Base-by-base conservation (phyloP, 2,329 filamentous ascomycete genomes). In the Pyrenochaeta sp. region DNA sequence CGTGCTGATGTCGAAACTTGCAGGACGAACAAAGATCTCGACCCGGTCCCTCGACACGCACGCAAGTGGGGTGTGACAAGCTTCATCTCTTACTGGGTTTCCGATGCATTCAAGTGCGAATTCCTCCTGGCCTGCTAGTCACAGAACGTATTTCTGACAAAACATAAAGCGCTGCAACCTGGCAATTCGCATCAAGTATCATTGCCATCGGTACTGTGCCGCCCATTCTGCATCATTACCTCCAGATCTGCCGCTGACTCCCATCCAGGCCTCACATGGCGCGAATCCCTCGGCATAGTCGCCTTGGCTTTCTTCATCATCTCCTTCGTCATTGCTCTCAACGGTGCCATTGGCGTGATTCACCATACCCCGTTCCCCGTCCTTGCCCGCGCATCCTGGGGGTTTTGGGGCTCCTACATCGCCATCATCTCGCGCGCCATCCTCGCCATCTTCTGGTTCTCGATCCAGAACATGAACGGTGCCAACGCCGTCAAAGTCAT, bases 401-500 rank as follows among this genome's bases (percentile, higher is more conserved):
- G 84, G 0, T 85, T 84, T 72, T 84, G 80, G 77, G 82, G 83
- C 47, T 82, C 80, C 20, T 83, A 84, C 63, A 74, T 85, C 32
- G 78, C 82, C 20, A 82, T 85, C 46, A 63, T 85, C 7, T 83
- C 80, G 0, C 77, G 83, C 10, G 77, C 79, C 33, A 81, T 85
- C 50, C 78, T 85, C 3, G 83, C 83, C 4, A 68, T 85, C 15
- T 85, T 86, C 71, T 86, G 84, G 88, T 85, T 89, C 47, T 85
- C 86, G 0, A 87, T 90, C 41, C 86, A 89, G 60, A 85, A 83
- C 35, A 85, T 85, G 54, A 87, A 87, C 58, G 87, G 87, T 0
- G 85, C 82, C 0, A 83, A 84, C 51, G 77, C 79, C 0, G 76
- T 84, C 7, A 74, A 75, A 4, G 79, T 81, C 37, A 83, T 84